Evolutionary conservation across 257 asterid species (phyloP).

Genomic region (Leonotis leonurus): DNA sequence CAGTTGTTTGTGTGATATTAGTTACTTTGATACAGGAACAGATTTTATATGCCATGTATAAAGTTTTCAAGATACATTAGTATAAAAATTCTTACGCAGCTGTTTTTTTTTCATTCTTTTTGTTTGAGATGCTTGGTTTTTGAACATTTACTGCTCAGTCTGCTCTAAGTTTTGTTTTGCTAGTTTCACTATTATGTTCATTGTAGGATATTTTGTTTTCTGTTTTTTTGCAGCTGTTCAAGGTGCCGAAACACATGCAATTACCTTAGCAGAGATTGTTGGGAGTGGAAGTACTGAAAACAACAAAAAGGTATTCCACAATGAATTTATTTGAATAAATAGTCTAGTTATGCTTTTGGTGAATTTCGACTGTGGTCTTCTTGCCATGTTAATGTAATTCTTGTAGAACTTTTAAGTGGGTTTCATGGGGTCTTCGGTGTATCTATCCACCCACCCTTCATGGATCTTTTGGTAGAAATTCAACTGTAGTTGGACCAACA

Average conservation of each 20-base stretch:
- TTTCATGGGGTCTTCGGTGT: not conserved
- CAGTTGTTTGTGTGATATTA: not conserved
- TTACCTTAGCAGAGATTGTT: conserved; percentile 28
- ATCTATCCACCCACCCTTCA: not conserved
- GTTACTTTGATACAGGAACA: not conserved
- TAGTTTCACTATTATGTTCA: not conserved
- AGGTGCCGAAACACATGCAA: conserved; percentile 24
- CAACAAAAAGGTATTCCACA: conserved; percentile 48
- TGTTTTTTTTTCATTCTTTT: not conserved
- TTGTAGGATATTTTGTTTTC: not conserved
- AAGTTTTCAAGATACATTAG: not conserved
- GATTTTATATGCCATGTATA: not conserved
- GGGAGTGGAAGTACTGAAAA: conserved; percentile 35
- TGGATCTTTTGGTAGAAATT: conserved; percentile 7
- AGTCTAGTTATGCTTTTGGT: not conserved
- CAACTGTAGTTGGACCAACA: conserved; percentile 3
- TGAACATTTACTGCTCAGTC: not conserved
- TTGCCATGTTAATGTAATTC: too few relatives aligned
- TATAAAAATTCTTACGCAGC: not conserved
- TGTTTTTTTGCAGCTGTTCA: conserved; percentile 41
- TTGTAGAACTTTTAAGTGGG: not conserved
- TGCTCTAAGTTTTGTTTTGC: conserved; percentile 1
- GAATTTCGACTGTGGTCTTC: too few relatives aligned
- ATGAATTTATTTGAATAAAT: conserved; percentile 6
- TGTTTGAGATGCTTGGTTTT: not conserved